Conservation (phyloP, 495 filamentous ascomycete genomes). For the Pyrenopolyporus hunteri region DNA sequence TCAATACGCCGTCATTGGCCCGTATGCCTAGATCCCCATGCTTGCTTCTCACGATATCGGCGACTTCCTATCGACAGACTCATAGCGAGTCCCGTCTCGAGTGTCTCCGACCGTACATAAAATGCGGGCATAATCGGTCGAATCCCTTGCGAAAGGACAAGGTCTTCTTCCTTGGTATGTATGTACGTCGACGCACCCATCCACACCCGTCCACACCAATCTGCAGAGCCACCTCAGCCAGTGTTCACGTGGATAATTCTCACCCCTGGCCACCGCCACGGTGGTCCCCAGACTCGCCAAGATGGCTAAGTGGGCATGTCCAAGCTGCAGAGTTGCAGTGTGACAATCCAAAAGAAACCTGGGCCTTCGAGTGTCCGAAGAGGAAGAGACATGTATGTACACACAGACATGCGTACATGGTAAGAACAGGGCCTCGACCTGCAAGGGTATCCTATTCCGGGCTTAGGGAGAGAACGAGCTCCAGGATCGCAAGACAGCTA, state of each 20-base stretch:
- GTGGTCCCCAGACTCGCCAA: conserved; percentile 39
- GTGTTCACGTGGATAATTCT: conserved; percentile 34
- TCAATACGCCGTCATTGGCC: conserved; percentile 12
- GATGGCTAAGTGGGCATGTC: conserved; percentile 32
- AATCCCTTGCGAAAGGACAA: conserved; percentile 19
- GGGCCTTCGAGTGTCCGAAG: conserved; percentile 1
- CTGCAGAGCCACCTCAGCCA: conserved; percentile 40
- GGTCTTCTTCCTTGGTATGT: conserved; percentile 15
- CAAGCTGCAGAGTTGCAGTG: conserved; percentile 38
- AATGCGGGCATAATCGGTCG: conserved; percentile 30
- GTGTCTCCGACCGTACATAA: conserved; percentile 2
- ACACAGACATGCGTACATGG: too few species aligned
- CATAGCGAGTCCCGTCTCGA: conserved; percentile 17
- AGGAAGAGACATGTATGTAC: not conserved
- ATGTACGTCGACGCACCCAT: conserved; percentile 22
- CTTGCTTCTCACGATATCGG: conserved; percentile 21
- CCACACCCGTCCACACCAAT: conserved; percentile 26
- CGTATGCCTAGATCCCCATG: conserved; percentile 10
- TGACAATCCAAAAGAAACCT: conserved; percentile 33
- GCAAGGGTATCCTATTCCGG: conserved; percentile 25
- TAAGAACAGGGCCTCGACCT: conserved; percentile 33
- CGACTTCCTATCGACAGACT: conserved; percentile 23
- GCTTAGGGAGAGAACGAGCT: conserved; percentile 19
- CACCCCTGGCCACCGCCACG: conserved; percentile 20
- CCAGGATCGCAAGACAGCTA: conserved; percentile 21